Base-by-base conservation (phyloP, 257 asterid genomes). In the Nicotiana tabacum region DNA sequence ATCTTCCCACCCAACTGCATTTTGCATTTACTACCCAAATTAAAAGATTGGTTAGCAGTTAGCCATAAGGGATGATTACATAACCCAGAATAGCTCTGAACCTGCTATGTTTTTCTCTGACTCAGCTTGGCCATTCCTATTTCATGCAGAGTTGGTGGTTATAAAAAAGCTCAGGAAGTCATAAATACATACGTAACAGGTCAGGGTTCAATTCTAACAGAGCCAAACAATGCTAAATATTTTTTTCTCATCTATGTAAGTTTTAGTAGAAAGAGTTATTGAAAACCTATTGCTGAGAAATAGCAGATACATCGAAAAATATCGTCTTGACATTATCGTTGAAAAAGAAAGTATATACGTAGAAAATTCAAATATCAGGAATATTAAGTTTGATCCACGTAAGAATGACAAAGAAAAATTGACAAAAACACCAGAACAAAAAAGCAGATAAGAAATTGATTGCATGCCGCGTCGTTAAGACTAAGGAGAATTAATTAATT, bases 11-110 rank as follows among this genome's bases (percentile, higher is more conserved):
- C 82, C 78, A 77, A 80, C 84, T 46, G 18, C 46, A 48, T 66
- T 57, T 43, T 64, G 82, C 86, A 85, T 85, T 85, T 82, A 82
- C 83, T 80, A n/a, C 15, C 53, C 46, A 32, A 81, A 72, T 64
- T 27, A 2, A 21, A 53, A 37, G 24, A 66, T 65, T 81, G 69
- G 88, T 83, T 80, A 85, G 86, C 66, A 80, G 88, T 82, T 85
- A 83, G 79, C 35, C 7, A 51, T 24, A 77, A 76, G 70, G 33
- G 57, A 81, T 81, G 77, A 57, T 68, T 46, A 61, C 69, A 61
- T 43, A 62, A 27, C 35, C 78, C 60, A 74, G 66, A 37, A 13
- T 32, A 77, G n/a, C 16, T 53, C 35, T 60, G 70, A 60, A 27
- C 27, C 69, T 67, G 24, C 80, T 6, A 80, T 24, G 33, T 46